Base-by-base conservation (phyloP, 352 stramenopile species). In the Globisporangium nagaii region DNA sequence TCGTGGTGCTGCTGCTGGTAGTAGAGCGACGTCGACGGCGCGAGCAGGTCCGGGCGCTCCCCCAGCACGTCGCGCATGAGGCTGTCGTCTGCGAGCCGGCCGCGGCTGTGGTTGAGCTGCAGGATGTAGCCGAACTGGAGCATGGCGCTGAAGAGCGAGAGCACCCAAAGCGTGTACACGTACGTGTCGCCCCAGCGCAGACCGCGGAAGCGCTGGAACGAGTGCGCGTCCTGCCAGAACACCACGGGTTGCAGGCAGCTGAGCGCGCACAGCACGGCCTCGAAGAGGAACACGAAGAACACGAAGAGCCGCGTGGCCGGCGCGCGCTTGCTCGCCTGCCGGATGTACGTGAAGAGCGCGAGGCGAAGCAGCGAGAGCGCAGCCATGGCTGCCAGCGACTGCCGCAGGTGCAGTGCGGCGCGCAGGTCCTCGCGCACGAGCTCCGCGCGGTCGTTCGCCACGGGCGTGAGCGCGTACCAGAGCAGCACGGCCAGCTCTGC, bases 281-380 rank as follows among this genome's bases (percentile, higher is more conserved):
- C 71, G 7, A 70, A 36, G 17, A 90, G 75, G 13, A 85, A 87
- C 28, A 90, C 79, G 25, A 86, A 66, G 53, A 93, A 89, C 22
- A 93, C 80, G 56, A 93, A 91, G 56, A 65, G 73, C 15, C 83
- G 80, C 37, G 83, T 90, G 28, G 79, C 81, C 35, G 82, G 79
- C 31, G 77, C 74, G 54, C 63, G 80, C 62, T 91, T 88, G 63
- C 80, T 90, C 41, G 71, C 60, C 19, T 75, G 65, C 0, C 80
- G 77, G 31, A 90, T 81, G 67, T 84, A 84, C 36, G 77, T 65
- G 56, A 93, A 91, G 45, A 88, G 63, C 42, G 66, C 47, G 48
- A 83, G 48, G 17, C 83, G 80, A 22, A 75, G 22, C 28, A 86
- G 31, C 4, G 79, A 76, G 25, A 93, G 66, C 28, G 63, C 53